Evolutionary conservation across 768 basidiomycete species (phyloP).

Genomic region (Boletus barrowsii): DNA sequence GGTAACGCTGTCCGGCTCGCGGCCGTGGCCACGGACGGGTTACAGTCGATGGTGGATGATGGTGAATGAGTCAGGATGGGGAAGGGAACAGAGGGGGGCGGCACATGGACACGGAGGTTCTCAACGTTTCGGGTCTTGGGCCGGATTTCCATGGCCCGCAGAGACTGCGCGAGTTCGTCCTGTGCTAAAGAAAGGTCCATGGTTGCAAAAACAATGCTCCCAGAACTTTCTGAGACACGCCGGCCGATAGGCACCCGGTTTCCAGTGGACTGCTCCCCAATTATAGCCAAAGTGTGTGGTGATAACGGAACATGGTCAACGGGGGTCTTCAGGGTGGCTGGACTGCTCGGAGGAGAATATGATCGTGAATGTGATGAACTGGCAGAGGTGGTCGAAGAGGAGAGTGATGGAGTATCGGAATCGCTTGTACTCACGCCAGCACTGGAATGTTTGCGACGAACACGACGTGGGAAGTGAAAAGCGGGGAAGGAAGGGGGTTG

Average conservation of each 20-base stretch:
- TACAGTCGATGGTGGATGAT: constrained; percentile 10
- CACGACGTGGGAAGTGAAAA: constrained; percentile 36
- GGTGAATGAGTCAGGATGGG: constrained; percentile 16
- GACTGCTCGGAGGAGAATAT: constrained; percentile 34
- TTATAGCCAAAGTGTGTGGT: constrained; percentile 34
- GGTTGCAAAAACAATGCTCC: constrained; percentile 23
- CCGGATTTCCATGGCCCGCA: constrained; percentile 5
- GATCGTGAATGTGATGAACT: constrained; percentile 36
- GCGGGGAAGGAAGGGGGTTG: constrained; percentile 17
- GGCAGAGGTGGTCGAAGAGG: constrained; percentile 38
- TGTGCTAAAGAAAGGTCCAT: constrained; percentile 10
- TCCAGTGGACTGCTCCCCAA: constrained; percentile 34
- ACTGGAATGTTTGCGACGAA: constrained; percentile 26
- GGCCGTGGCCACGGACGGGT: not conserved
- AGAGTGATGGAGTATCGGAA: constrained; percentile 49
- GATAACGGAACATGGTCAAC: constrained; percentile 24
- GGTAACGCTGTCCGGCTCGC: not conserved
- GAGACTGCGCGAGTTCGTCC: constrained; percentile 19
- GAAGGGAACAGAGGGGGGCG: constrained; percentile 15
- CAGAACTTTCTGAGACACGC: constrained; percentile 18
- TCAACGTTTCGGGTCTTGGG: constrained; percentile 30
- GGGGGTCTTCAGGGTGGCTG: constrained; percentile 32
- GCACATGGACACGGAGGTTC: constrained; percentile 30
- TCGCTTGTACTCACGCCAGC: constrained; percentile 33
- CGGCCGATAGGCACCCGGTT: constrained; percentile 9